A percentile compares a stretch with the other conserved stretches of the same genome.
Evolutionary conservation across 2,329 filamentous ascomycete genomes (phyloP).

Genomic region (Pezizomycotina sp.): DNA sequence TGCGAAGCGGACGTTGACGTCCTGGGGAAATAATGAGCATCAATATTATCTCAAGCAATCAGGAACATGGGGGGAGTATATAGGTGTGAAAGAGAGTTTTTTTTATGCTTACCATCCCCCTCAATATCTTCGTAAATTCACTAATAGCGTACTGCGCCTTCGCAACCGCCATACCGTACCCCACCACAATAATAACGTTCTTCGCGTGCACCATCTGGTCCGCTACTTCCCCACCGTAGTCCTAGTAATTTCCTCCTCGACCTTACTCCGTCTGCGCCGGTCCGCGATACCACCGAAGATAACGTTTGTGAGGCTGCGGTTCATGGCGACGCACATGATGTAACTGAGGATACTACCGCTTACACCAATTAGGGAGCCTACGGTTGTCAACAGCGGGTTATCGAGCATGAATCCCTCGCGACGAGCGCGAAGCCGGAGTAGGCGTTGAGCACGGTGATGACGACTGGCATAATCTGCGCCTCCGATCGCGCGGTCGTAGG

Average conservation of each 20-base stretch:
- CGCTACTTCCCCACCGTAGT: conserved; percentile 61
- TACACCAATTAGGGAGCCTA: conserved; percentile 74
- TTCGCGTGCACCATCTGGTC: conserved; percentile 61
- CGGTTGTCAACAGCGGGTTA: conserved; percentile 67
- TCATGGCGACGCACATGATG: conserved; percentile 82
- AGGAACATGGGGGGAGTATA: no score
- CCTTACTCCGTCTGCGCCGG: conserved; percentile 48
- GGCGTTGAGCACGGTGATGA: conserved; percentile 49
- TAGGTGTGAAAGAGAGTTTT: no score
- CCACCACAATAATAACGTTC: conserved; percentile 71
- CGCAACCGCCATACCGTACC: conserved; percentile 86
- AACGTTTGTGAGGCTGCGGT: conserved; percentile 73
- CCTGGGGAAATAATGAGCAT: no score
- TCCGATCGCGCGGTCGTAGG: conserved; percentile 73
- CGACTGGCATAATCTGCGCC: conserved; percentile 72
- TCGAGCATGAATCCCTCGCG: conserved; percentile 81
- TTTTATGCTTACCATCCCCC: no score
- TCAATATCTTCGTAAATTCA: conserved; percentile 58
- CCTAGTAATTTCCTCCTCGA: conserved; percentile 63
- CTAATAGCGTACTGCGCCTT: conserved; percentile 85
- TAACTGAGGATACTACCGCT: conserved; percentile 80
- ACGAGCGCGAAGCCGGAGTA: conserved; percentile 84
- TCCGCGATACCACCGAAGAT: conserved; percentile 64
- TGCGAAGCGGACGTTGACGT: conserved; percentile 69
- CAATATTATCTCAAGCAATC: no score